Evolutionary conservation across 106 monocot genomes (phyloP), one percentile per base, ranked within the genome.

Genomic region (Phalaenopsis equestris): DNA sequence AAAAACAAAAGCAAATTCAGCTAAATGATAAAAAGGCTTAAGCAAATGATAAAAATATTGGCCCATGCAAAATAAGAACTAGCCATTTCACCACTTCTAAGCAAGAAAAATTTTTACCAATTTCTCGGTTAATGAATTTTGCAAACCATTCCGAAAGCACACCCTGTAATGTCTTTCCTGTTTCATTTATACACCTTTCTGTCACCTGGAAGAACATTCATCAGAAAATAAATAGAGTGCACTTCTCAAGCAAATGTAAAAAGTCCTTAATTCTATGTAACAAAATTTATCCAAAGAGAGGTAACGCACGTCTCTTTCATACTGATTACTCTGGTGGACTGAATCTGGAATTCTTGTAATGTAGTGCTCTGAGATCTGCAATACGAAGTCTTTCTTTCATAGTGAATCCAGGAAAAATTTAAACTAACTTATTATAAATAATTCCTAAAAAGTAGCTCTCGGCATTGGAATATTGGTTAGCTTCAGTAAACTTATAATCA

Each of bases 261-360:
- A 76, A 23, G 43, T 17, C 19, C n/a, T 43, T 8, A 75, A 75
- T 57, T 73, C 41, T 24, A 58, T 72, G 12, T 38, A 64, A 14
- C 16, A 83, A 41, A 18, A 47, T 55, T 55, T 48, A 2, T 77
- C 11, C 45, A 42, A 21, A 79, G 5, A 56, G 19, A 76, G 72
- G 39, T 56, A 64, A 56, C 81, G 57, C 87, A 99, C 98, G 81
- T 91, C 82, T 87, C 78, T 90, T 78, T 94, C 94, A 83, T 84
- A 88, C n/a, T 39, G 83, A 85, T 99, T 99, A 83, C 87, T 93
- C 67, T 94, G 86, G 82, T 99, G 98, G 23, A 82, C 80, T n/a
- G 87, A 87, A 78, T 86, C 89, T 49, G 94, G 98, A 87, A 99
- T 84, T 76, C 85, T 87, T 38, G 83, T 83, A 75, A 93, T 84